Evolutionary conservation across 2,329 filamentous ascomycete species (phyloP).

Genomic region (Didymosphaeria variabile): DNA sequence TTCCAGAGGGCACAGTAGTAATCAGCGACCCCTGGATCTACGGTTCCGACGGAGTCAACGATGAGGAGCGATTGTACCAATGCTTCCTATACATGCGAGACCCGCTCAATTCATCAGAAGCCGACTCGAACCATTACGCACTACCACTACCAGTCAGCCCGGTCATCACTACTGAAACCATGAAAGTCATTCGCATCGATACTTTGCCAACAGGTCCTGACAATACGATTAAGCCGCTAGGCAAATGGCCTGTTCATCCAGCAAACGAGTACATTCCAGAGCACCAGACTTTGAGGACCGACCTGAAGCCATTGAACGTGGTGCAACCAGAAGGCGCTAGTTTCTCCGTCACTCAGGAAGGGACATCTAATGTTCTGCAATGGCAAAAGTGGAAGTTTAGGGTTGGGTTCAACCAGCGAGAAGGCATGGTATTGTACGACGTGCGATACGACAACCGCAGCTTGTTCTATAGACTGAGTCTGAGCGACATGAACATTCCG

Average conservation of each 20-base stretch:
- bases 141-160: constrained; percentile 73
- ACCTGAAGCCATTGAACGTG: constrained; percentile 71
- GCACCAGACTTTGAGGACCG: constrained; percentile 66
- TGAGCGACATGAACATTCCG: constrained; percentile 73
- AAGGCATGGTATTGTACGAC: constrained; percentile 74
- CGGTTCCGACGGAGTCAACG: constrained; percentile 59
- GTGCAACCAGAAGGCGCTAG: constrained; percentile 72
- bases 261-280: constrained; percentile 74
- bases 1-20: constrained; percentile 65
- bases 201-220: constrained; percentile 73
- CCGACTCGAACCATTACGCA: constrained; percentile 75
- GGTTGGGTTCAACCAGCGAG: constrained; percentile 73
- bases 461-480: constrained; percentile 71
- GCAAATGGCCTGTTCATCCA: constrained; percentile 66
- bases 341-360: constrained; percentile 63
- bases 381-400: constrained; percentile 79
- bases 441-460: constrained; percentile 70
- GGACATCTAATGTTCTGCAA: constrained; percentile 64
- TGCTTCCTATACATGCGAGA: constrained; percentile 74
- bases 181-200: constrained; percentile 75
- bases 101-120: constrained; percentile 65
- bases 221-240: constrained; percentile 63
- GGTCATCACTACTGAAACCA: constrained; percentile 69
- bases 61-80: constrained; percentile 64
- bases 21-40: constrained; percentile 77